Evolutionary conservation across 306 rosid genomes (phyloP).

Genomic region (Prunus kanzakura): DNA sequence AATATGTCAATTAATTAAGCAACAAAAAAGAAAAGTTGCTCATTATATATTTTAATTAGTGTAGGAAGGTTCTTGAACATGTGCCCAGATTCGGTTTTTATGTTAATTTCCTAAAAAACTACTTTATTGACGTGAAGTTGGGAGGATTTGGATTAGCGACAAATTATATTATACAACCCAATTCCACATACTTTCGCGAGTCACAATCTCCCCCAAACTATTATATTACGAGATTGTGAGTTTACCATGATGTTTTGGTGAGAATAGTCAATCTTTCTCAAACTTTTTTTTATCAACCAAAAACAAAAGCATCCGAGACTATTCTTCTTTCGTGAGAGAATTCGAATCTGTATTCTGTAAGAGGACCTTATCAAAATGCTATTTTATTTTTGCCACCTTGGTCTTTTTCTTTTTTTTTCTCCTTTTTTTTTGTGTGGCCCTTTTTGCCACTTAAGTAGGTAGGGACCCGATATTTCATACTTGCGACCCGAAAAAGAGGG

Average conservation of each 20-base stretch:
- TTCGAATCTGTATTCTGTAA: neutral
- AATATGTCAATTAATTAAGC: neutral
- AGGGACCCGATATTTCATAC: neutral
- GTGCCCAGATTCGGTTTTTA: neutral
- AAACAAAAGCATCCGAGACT: neutral
- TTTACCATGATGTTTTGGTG: no score
- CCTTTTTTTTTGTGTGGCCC: no score
- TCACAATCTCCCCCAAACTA: no score
- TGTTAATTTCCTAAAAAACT: neutral
- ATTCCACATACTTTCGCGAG: neutral
- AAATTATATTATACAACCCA: neutral
- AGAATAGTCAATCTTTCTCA: rapidly evolving
- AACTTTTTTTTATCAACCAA: no score
- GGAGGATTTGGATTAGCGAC: neutral
- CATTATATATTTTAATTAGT: neutral
- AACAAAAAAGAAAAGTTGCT: neutral
- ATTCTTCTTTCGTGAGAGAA: neutral
- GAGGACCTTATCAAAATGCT: neutral
- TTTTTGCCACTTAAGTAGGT: no score
- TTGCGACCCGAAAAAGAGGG: neutral
- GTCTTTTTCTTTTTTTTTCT: neutral
- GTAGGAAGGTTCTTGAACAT: neutral
- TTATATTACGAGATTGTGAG: no score
- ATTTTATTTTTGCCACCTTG: neutral
- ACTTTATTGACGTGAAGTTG: neutral